Evolutionary conservation across 2,329 filamentous ascomycete genomes (phyloP), one percentile per base, ranked within the genome.

Genomic region (Acephala macrosclerotiorum): DNA sequence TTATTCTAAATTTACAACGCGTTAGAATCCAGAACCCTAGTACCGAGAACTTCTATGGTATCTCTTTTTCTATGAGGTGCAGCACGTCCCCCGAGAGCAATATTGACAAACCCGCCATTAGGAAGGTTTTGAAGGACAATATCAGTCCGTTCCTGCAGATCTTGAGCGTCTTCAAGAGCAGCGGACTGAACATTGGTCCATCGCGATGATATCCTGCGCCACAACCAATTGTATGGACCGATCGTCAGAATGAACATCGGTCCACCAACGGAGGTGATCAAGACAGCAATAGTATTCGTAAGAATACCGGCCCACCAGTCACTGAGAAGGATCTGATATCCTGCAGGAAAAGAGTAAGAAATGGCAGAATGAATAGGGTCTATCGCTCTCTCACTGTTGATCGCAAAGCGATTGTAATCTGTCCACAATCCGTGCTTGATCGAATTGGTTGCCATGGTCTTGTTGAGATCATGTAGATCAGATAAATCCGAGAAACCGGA

Each of bases 211-310:
- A 57, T 29, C 29, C 22, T 57, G 26, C 26, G 5, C 18, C 18
- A 57, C 29, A 57, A 26, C 53, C 53, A 57, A n/a, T 57, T 57
- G 29, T 22, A 35, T 16, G 29, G 53, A 11, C 29, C 29, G 35
- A 57, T 36, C 18, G 53, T 35, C 29, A 57, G 29, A 20, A n/a
- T 57, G 35, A 57, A 57, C 25, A 57, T 12, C 36, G 53, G 53
- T 11, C 53, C 26, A 16, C 53, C 35, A 20, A 20, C 18, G 36
- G 53, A 57, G 26, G 53, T 57, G 18, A 57, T 57, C 53, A 35
- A 16, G 18, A 57, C 53, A 35, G 53, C 53, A 35, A 57, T 35
- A 35, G 53, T 16, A 57, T 57, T 57, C 18, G 53, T 57, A 11
- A 57, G 29, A 6, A 57, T 20, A 9, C 53, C 53, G 12, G 53